phyloP scores from a whole-genome alignment of 371 early-diverging fungal genomes.

The Rhizomucor miehei region DNA sequence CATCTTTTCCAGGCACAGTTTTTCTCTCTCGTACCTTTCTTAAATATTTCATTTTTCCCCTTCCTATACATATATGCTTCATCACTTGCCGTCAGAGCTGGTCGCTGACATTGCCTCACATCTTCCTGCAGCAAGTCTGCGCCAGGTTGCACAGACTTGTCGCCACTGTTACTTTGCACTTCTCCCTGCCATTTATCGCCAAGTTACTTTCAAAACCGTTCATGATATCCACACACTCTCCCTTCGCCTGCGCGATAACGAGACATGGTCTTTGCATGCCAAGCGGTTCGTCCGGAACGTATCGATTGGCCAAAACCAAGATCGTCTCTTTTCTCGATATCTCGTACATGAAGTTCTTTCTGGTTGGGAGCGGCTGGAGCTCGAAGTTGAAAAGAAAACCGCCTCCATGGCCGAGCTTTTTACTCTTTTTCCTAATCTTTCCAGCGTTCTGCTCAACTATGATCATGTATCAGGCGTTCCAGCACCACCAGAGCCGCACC shows the following conservation, averaged over 20 bases:
- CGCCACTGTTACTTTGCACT: slow-evolving; percentile 20
- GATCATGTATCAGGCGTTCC: slow-evolving; percentile 1
- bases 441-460: not conserved
- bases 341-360: slow-evolving; percentile 1
- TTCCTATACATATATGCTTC: slow-evolving; percentile 8
- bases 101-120: slow-evolving; percentile 16
- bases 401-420: not conserved
- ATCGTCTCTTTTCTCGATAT: slow-evolving; percentile 3
- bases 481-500: not conserved
- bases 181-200: slow-evolving; percentile 21
- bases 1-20: too few relatives aligned
- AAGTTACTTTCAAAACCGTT: slow-evolving; percentile 10
- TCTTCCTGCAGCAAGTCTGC: slow-evolving; percentile 8
- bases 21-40: not conserved
- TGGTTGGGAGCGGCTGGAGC: not conserved
- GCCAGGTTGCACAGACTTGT: slow-evolving; percentile 23
- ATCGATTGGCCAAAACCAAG: slow-evolving; percentile 3
- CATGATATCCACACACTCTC: slow-evolving; percentile 10
- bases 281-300: slow-evolving; percentile 16
- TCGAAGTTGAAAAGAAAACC: not conserved
- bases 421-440: not conserved
- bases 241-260: slow-evolving; percentile 9
- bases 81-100: slow-evolving; percentile 24
- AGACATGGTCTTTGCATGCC: slow-evolving; percentile 17
- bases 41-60: too few relatives aligned